Evolutionary conservation across 805 yeast genomes (phyloP), one percentile per base, ranked within the genome.

Genomic region (Metahyphopichia silvanorum): DNA sequence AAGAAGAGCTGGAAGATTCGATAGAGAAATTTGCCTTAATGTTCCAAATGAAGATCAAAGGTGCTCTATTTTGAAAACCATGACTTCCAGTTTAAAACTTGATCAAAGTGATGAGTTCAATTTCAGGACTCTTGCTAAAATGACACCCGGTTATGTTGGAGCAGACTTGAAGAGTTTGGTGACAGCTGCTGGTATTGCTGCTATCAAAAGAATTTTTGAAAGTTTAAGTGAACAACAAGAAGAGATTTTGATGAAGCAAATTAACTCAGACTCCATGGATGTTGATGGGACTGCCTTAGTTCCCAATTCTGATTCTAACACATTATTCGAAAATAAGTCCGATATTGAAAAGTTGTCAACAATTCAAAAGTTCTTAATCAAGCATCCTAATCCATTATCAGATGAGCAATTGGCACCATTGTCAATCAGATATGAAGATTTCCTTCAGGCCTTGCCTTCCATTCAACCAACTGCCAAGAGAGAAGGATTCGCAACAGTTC

Each of bases 401-500:
- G 67, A 71, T 0, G 84, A 80, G 25, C 95, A 91, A 53, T 67
- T 93, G 19, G 80, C 68, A 12, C 85, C 89, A 10, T 62, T 93
- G 26, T 73, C 83, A 4, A 89, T 93, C 33, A 79, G 76, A 2
- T 80, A 78, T 41, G 81, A 74, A 10, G 98, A 93, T 55, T 93
- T 93, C 53, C 42, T 84, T 21, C 69, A 75, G 8, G 98, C 98
- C 1, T 61, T 93, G 24, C 97, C 98, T 2, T 79, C 89, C 0
- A 83, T 93, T 27, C 98, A 93, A 62, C 98, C 98, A 8, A 86
- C 97, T 0, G 95, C 97, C 1, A 91, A 89, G 53, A 81, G 98
- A 56, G 98, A 93, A 68, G 98, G 98, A 1, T 93, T 93, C 61
- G 97, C 98, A 0, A 93, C 98, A 0, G 94, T 93, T 9, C 98